phyloP scores from a whole-genome alignment of 1,139 yeast genomes.

The Geotrichum candidum region DNA sequence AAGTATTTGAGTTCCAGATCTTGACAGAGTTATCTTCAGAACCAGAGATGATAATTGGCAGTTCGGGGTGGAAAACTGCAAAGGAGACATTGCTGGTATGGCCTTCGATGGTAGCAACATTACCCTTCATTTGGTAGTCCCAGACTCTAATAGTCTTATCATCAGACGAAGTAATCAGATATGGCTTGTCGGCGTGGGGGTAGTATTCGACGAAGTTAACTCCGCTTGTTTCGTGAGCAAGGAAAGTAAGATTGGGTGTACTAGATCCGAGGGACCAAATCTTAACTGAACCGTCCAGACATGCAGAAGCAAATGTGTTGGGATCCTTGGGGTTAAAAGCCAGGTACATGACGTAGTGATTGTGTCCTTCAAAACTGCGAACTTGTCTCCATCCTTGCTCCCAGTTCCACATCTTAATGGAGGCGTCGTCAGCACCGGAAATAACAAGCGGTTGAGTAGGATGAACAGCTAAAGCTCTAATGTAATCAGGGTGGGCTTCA shows the following conservation, averaged over 20 bases:
- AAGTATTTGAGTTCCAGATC: slow-evolving; percentile 80
- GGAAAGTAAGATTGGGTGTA: slow-evolving; percentile 85
- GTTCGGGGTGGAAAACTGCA: slow-evolving; percentile 94
- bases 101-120: slow-evolving; percentile 91
- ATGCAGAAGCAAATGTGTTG: slow-evolving; percentile 94
- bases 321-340: slow-evolving; percentile 97
- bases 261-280: slow-evolving; percentile 92
- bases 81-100: slow-evolving; percentile 91
- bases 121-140: slow-evolving; percentile 96
- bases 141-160: slow-evolving; percentile 86
- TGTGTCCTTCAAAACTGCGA: slow-evolving; percentile 92
- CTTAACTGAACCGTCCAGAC: slow-evolving; percentile 92
- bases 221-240: slow-evolving; percentile 88
- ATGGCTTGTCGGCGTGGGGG: slow-evolving; percentile 96
- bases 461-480: slow-evolving; percentile 88
- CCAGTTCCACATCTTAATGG: slow-evolving; percentile 92
- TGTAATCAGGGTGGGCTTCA: slow-evolving; percentile 97
- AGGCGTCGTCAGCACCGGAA: slow-evolving; percentile 88
- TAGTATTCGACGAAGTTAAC: slow-evolving; percentile 95
- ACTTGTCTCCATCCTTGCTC: slow-evolving; percentile 85
- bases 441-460: slow-evolving; percentile 85
- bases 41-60: slow-evolving; percentile 82
- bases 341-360: slow-evolving; percentile 89
- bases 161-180: slow-evolving; percentile 86
- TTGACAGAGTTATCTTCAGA: slow-evolving; percentile 89